Base-by-base conservation (phyloP, 2,329 filamentous ascomycete genomes). In the Aspergillus sp. region DNA sequence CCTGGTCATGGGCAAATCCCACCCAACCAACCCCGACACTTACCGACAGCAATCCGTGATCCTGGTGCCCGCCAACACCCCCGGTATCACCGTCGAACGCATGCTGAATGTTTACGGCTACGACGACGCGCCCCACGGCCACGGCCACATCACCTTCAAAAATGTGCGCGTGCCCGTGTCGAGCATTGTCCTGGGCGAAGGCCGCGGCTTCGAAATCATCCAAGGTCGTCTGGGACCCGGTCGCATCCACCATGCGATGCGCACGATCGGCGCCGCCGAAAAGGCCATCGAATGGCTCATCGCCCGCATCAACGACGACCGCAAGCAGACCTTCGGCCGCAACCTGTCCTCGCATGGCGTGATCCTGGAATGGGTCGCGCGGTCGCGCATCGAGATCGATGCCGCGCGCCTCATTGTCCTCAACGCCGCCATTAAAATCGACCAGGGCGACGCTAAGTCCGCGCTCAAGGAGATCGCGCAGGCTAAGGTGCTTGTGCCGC, bases 191-290 rank as follows among this genome's bases (percentile, higher is more conserved):
- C 83, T 98, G 3, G 91, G 93, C 50, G 88, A 93, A 67, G 93
- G 93, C 54, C 83, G 88, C 52, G 93, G 93, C 19, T 98, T 98
- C 67, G 93, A 98, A 70, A 95, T 98, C 64, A 96, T 98, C 63
- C 93, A 98, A 68, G 93, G 93, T 48, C 88, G 93, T 57, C 83
- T 98, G 27, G 93, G 93, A 1, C 93, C 93, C 1, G 93, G 93
- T 32, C 86, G 93, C 48, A 97, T 98, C 65, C 93, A 98, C 73
- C 93, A 98, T 73, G 88, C 89, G 50, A 98, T 98, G 93, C 83
- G 93, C 54, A 84, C 82, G 50, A 93, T 98, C 63, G 93, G 93
- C 45, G 85, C 88, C 44, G 84, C 93, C 12, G 93, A 98, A 71
- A 81, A 83, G 55, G 93, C 90, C 0, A 80, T 98, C 27, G 91